A percentile compares a stretch with the other conserved stretches of the same genome.
Evolutionary conservation across 495 filamentous ascomycete species (phyloP).

Genomic region (Aspergillus funiculosus): DNA sequence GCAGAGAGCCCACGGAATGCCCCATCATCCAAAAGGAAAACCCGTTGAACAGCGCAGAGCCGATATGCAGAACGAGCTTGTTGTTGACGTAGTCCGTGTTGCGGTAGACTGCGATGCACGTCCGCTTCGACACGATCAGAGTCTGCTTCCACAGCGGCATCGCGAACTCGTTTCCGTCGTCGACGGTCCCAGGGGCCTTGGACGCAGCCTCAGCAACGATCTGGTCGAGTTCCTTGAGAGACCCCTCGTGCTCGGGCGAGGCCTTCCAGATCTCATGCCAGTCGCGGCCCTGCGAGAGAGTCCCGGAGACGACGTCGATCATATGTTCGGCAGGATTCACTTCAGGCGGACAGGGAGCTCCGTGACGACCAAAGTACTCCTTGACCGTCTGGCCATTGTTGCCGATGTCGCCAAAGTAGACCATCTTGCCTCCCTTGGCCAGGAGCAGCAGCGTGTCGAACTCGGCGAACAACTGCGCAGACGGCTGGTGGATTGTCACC

Average conservation of each 20-base stretch:
- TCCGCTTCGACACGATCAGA: constrained; percentile 51
- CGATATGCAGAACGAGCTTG: constrained; percentile 45
- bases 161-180: constrained; percentile 51
- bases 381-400: constrained; percentile 45
- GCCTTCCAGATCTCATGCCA: constrained; percentile 62
- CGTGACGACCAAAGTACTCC: constrained; percentile 72
- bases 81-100: constrained; percentile 60
- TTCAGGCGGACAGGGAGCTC: constrained; percentile 63
- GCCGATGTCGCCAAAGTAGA: constrained; percentile 65
- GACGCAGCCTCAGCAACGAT: constrained; percentile 42
- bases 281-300: constrained; percentile 33
- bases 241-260: constrained; percentile 42
- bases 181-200: constrained; percentile 27
- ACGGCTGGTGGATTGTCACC: constrained; percentile 74
- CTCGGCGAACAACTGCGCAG: constrained; percentile 61
- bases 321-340: constrained; percentile 88
- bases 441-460: constrained; percentile 69
- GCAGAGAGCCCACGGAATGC: constrained; percentile 25
- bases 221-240: constrained; percentile 48
- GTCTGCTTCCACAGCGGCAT: constrained; percentile 52
- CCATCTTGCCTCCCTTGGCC: constrained; percentile 59
- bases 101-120: constrained; percentile 55
- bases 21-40: constrained; percentile 41
- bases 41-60: constrained; percentile 36
- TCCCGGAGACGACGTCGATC: constrained; percentile 67